phyloP scores from a whole-genome alignment of 768 basidiomycete genomes.

The Dentipellis fragilis region DNA sequence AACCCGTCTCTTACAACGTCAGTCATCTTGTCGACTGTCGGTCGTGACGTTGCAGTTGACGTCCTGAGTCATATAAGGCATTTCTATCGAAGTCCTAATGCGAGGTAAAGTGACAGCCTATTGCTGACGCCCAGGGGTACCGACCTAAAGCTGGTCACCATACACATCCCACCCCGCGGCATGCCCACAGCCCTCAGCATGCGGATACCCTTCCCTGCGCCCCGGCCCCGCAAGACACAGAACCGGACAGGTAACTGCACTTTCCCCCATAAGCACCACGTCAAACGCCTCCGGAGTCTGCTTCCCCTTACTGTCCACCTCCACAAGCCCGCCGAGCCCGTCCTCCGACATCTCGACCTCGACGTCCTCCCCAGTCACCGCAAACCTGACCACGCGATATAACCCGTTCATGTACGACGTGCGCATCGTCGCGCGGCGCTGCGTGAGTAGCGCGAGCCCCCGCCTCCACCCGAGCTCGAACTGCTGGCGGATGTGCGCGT shows the following conservation, averaged over 20 bases:
- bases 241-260: slow-evolving; percentile 17
- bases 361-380: slow-evolving; percentile 13
- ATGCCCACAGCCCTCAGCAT: slow-evolving; percentile 30
- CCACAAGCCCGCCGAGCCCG: slow-evolving; percentile 23
- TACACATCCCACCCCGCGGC: slow-evolving; percentile 22
- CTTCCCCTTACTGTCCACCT: slow-evolving; percentile 18
- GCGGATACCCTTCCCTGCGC: slow-evolving; percentile 15
- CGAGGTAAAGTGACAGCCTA: too few species aligned
- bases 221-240: slow-evolving; percentile 30
- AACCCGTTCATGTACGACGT: slow-evolving; percentile 37
- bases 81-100: background rate
- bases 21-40: background rate
- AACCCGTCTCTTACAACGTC: background rate
- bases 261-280: slow-evolving; percentile 5
- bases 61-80: background rate
- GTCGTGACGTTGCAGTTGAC: background rate
- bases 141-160: slow-evolving; percentile 21
- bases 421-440: slow-evolving; percentile 34
- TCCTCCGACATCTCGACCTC: slow-evolving; percentile 9
- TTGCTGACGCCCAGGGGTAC: background rate
- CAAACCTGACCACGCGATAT: slow-evolving; percentile 32
- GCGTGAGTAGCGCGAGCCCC: slow-evolving; percentile 43
- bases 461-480: slow-evolving; percentile 58
- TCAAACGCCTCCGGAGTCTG: slow-evolving; percentile 16
- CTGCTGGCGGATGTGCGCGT: slow-evolving; percentile 32